A percentile compares a stretch with the other conserved stretches of the same genome.
phyloP scores from a whole-genome alignment of 2,329 filamentous ascomycete species.

The Verticillium nonalfalfae region DNA sequence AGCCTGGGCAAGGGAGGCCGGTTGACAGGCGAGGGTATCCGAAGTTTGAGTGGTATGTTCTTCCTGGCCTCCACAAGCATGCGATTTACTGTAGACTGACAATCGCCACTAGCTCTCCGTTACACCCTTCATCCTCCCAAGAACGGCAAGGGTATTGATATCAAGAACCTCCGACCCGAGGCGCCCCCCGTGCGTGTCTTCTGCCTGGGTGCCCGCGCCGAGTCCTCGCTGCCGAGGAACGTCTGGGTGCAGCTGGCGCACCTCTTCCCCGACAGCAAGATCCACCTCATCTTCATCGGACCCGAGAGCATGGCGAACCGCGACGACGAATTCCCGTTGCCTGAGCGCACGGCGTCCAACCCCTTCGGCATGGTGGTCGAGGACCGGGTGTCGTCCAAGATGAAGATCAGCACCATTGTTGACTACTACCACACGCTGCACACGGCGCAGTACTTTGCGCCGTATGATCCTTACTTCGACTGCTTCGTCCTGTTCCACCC shows the following conservation, averaged over 20 bases:
- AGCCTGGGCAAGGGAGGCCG: constrained; percentile 67
- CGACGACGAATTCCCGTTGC: constrained; percentile 86
- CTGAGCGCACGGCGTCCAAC: constrained; percentile 75
- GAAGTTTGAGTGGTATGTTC: constrained; percentile 80
- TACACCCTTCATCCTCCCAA: constrained; percentile 89
- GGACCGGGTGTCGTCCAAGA: constrained; percentile 76
- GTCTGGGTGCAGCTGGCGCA: constrained; percentile 93
- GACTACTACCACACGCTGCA: constrained; percentile 98
- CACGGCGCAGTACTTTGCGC: constrained; percentile 81
- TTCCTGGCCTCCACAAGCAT: neutral
- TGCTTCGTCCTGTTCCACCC: constrained; percentile 97
- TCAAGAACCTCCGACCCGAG: constrained; percentile 75
- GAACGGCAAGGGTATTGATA: constrained; percentile 64
- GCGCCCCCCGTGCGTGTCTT: constrained; percentile 89
- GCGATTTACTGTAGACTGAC: neutral
- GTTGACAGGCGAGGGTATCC: constrained; percentile 81
- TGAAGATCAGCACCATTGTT: constrained; percentile 97
- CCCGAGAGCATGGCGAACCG: constrained; percentile 95
- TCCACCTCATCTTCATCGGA: constrained; percentile 91
- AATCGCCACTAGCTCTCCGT: constrained; percentile 59
- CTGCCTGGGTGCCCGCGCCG: constrained; percentile 89
- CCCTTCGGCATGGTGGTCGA: constrained; percentile 94
- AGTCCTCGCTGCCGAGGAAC: constrained; percentile 89
- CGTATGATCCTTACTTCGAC: constrained; percentile 97
- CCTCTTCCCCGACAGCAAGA: constrained; percentile 84